A percentile compares a stretch with the other conserved stretches of the same genome.
phyloP scores from a whole-genome alignment of 2,329 filamentous ascomycete species.

The Sclerotinia minor region DNA sequence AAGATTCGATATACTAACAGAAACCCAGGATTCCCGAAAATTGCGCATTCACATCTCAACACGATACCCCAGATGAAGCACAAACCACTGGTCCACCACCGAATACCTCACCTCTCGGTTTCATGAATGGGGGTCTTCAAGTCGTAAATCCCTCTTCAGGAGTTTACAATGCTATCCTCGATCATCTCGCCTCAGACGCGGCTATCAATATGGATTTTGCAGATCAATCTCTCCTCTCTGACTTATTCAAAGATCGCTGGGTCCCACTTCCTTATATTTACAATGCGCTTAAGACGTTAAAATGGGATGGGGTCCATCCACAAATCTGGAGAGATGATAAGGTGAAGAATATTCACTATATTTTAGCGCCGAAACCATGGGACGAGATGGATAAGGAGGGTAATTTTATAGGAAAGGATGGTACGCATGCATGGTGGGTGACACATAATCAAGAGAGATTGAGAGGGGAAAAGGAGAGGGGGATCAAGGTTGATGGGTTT shows the following conservation, averaged over 20 bases:
- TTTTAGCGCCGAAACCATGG: conserved; percentile 63
- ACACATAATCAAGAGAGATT: conserved; percentile 49
- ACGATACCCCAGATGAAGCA: conserved; percentile 49
- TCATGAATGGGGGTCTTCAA: conserved; percentile 58
- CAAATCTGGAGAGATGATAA: conserved; percentile 58
- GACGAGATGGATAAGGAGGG: conserved; percentile 51
- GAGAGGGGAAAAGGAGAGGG: conserved; percentile 41
- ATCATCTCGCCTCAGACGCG: conserved; percentile 50
- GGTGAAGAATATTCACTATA: conserved; percentile 63
- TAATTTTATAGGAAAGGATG: conserved; percentile 45
- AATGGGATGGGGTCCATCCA: conserved; percentile 53
- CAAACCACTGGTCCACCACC: conserved; percentile 50
- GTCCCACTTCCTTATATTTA: conserved; percentile 60
- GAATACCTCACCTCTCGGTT: conserved; percentile 50
- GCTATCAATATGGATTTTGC: conserved; percentile 55
- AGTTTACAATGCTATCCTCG: conserved; percentile 53
- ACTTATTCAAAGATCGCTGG: conserved; percentile 57
- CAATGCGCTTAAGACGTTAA: conserved; percentile 63
- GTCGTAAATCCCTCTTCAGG: conserved; percentile 54
- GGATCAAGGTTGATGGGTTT: conserved; percentile 33
- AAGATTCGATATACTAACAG: background rate
- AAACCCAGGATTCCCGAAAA: conserved; percentile 50
- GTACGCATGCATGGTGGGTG: conserved; percentile 58
- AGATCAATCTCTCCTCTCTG: conserved; percentile 59
- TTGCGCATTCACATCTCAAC: conserved; percentile 60